Conservation (phyloP, 2,329 filamentous ascomycete species). For the Fusarium aywerte region DNA sequence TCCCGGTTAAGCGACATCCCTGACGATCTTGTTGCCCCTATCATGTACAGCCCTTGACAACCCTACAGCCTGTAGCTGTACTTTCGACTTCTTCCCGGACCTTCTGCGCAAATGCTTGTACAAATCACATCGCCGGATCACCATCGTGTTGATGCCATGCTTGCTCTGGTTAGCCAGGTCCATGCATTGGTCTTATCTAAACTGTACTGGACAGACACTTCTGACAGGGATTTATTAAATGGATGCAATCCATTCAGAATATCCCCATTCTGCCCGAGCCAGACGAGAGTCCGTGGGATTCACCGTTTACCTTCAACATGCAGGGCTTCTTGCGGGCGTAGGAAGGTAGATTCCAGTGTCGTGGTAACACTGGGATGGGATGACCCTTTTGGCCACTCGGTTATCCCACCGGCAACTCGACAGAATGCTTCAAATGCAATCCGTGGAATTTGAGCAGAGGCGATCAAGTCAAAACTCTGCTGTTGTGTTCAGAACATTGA, state of each 20-base stretch:
- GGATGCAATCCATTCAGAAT: neutral
- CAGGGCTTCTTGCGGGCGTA: conserved; percentile 20
- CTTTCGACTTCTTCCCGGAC: neutral
- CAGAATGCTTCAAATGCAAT: neutral
- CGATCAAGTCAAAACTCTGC: too few relatives aligned
- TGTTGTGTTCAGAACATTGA: neutral
- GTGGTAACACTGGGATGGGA: neutral
- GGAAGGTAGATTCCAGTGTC: neutral
- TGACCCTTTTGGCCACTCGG: neutral
- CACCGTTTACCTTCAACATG: neutral
- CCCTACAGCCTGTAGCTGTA: conserved; percentile 1
- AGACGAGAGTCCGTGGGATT: neutral
- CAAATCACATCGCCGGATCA: neutral
- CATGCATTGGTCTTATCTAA: conserved; percentile 7
- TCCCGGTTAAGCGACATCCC: neutral
- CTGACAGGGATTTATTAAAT: neutral
- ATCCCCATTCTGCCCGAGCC: neutral
- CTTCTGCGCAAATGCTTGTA: neutral
- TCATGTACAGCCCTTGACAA: neutral
- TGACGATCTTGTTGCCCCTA: conserved; percentile 22
- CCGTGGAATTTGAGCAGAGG: neutral
- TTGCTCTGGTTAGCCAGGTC: neutral
- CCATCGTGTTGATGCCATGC: neutral
- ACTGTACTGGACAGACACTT: neutral
- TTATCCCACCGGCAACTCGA: neutral